Conservation (phyloP, 139 green algal genomes). For the Chlamydomonas eustigma region DNA sequence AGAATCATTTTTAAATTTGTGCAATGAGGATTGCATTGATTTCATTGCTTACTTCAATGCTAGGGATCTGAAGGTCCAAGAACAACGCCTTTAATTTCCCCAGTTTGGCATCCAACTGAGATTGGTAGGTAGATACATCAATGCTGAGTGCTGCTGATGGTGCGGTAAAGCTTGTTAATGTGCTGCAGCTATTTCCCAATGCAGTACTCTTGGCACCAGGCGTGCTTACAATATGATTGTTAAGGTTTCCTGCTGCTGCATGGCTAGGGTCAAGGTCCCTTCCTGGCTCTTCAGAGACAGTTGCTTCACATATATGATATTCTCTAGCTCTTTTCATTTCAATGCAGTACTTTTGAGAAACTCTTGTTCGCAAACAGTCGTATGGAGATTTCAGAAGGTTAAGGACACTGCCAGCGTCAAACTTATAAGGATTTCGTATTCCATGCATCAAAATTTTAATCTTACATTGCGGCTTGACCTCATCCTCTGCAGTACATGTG, state of each 20-base stretch:
- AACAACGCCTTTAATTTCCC: conserved; percentile 6
- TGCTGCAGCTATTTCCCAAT: background rate
- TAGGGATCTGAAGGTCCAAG: background rate
- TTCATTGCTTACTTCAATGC: background rate
- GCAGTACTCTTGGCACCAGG: background rate
- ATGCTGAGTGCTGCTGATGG: conserved; percentile 1
- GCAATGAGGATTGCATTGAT: too few relatives aligned
- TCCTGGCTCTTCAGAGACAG: background rate
- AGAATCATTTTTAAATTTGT: too few relatives aligned
- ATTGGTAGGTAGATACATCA: background rate
- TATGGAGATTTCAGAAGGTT: too few relatives aligned
- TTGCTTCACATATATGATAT: too few relatives aligned
- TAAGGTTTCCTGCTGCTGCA: background rate
- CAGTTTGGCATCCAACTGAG: conserved; percentile 8
- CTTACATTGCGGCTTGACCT: too few relatives aligned
- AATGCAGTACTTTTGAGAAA: too few relatives aligned
- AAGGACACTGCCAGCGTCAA: too few relatives aligned
- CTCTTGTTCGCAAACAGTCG: too few relatives aligned
- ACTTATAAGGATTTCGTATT: too few relatives aligned
- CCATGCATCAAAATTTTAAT: too few relatives aligned
- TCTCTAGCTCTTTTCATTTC: background rate
- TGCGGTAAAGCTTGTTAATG: conserved; percentile 14
- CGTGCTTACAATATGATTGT: too few relatives aligned
- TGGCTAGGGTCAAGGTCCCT: background rate
- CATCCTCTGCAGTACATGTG: too few relatives aligned